phyloP scores from a whole-genome alignment of 306 rosid genomes.

The Corylus avellana region DNA sequence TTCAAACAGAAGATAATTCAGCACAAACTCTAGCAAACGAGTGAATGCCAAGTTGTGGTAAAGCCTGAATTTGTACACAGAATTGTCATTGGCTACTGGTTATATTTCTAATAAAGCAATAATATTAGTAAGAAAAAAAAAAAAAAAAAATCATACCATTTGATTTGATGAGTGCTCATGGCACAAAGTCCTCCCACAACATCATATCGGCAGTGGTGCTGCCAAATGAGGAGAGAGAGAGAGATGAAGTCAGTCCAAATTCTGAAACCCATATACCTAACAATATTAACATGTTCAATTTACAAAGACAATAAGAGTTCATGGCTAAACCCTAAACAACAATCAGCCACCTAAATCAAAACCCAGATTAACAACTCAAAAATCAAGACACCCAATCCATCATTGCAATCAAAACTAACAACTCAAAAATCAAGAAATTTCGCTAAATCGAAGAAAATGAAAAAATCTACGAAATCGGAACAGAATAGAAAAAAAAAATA shows the following conservation, averaged over 20 bases:
- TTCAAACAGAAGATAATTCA: slow-evolving; percentile 3
- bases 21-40: slow-evolving; percentile 82
- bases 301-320: not conserved
- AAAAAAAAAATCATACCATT: slow-evolving; percentile 41
- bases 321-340: not conserved
- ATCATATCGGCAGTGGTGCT: slow-evolving; percentile 93
- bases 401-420: too few relatives aligned
- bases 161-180: slow-evolving; percentile 85
- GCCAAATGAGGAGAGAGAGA: slow-evolving; percentile 33
- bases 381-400: too few relatives aligned
- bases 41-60: slow-evolving; percentile 84
- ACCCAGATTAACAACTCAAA: too few relatives aligned
- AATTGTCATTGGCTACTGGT: slow-evolving; percentile 24
- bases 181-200: slow-evolving; percentile 94
- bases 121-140: slow-evolving; percentile 5
- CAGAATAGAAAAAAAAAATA: too few relatives aligned
- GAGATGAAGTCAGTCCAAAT: slow-evolving; percentile 22
- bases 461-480: too few relatives aligned
- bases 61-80: slow-evolving; percentile 52
- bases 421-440: too few relatives aligned
- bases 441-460: too few relatives aligned
- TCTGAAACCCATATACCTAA: not conserved
- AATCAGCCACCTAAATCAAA: too few relatives aligned
- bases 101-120: not conserved
- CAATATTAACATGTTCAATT: not conserved